Conservation (phyloP, 192 early-diverging fungal genomes). For the Coemansia sp. region DNA sequence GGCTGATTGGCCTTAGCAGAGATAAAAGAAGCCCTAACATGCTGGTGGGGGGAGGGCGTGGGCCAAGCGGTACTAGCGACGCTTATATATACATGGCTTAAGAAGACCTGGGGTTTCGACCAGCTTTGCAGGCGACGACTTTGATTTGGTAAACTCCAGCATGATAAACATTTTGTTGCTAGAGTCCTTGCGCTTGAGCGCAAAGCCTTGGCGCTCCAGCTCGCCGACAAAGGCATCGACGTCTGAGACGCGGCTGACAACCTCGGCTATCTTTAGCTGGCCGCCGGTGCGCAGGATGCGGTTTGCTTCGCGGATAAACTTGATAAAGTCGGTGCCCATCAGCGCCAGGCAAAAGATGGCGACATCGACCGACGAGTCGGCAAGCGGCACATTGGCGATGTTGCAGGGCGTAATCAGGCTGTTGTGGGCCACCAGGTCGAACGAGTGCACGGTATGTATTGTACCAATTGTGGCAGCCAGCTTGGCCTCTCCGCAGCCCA, state of each 20-base stretch:
- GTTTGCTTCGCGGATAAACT: slow-evolving; percentile 86
- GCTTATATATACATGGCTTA: slow-evolving; percentile 65
- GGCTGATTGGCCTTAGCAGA: too few species aligned
- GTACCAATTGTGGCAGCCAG: slow-evolving; percentile 67
- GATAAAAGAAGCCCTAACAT: not conserved
- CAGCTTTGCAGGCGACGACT: slow-evolving; percentile 26
- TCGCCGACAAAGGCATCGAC: slow-evolving; percentile 71
- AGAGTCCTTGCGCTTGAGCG: slow-evolving; percentile 67
- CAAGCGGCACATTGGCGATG: slow-evolving; percentile 84
- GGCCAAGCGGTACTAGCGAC: slow-evolving; percentile 35
- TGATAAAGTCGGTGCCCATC: slow-evolving; percentile 95
- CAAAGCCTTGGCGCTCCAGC: slow-evolving; percentile 75
- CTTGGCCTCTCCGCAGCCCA: slow-evolving; percentile 96
- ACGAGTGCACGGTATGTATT: slow-evolving; percentile 71
- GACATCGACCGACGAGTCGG: slow-evolving; percentile 67
- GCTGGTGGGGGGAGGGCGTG: not conserved
- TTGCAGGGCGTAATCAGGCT: slow-evolving; percentile 84
- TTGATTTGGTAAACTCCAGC: slow-evolving; percentile 72
- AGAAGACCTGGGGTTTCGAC: slow-evolving; percentile 22
- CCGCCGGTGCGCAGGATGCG: slow-evolving; percentile 76
- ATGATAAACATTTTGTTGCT: slow-evolving; percentile 95
- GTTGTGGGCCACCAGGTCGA: slow-evolving; percentile 83
- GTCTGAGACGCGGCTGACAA: slow-evolving; percentile 82
- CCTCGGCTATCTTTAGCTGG: slow-evolving; percentile 92
- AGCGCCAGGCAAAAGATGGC: slow-evolving; percentile 89